Percentiles rank a stretch among this genome's conserved stretches.
Conservation (phyloP, 2,329 filamentous ascomycete genomes). For the Sporothrix dimorphospora region DNA sequence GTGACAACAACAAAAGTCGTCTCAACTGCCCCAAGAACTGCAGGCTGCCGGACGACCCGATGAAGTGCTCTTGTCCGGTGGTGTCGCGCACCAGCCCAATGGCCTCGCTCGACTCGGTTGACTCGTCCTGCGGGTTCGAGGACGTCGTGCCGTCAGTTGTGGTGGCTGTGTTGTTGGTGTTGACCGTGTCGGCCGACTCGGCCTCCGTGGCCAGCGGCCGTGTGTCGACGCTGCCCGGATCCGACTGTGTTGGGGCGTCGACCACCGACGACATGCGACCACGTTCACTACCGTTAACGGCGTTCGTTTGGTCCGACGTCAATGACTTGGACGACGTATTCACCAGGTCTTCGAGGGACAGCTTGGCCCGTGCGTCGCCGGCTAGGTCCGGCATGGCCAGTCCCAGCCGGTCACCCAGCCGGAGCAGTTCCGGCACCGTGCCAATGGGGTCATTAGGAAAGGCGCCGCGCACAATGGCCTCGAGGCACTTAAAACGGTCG, state of each 20-base stretch:
- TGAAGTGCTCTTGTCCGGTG: conserved; percentile 44
- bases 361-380: neutral
- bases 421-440: conserved; percentile 40
- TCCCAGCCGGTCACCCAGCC: conserved; percentile 40
- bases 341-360: conserved; percentile 19
- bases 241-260: neutral
- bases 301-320: neutral
- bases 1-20: conserved; percentile 37
- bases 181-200: no score
- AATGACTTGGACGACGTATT: conserved; percentile 4
- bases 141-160: neutral
- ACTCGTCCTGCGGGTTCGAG: conserved; percentile 3
- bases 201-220: no score
- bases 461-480: conserved; percentile 43
- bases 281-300: neutral
- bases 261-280: neutral
- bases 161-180: neutral
- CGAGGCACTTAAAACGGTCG: conserved; percentile 44
- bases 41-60: conserved; percentile 44
- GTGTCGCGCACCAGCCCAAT: conserved; percentile 41
- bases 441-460: conserved; percentile 41
- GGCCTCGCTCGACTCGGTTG: conserved; percentile 13
- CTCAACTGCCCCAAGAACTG: conserved; percentile 44
- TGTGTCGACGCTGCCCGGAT: neutral
- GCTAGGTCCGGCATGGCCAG: conserved; percentile 43